phyloP scores from a whole-genome alignment of 2,329 filamentous ascomycete genomes.

The Xylaria sp. region DNA sequence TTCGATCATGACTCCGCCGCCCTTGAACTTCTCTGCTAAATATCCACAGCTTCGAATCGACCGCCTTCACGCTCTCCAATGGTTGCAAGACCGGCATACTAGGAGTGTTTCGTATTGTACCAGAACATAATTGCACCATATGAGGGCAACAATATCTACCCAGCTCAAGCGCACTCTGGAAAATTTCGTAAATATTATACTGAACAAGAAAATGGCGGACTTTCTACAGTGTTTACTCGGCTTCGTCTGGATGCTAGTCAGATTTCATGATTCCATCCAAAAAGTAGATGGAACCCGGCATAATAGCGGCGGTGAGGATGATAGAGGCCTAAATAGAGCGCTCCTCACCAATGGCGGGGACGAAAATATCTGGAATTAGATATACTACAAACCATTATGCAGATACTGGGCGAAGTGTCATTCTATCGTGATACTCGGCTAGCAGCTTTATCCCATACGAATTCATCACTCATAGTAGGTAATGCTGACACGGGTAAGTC shows the following conservation, averaged over 20 bases:
- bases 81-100: constrained; percentile 35
- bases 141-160: constrained; percentile 1
- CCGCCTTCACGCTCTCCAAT: constrained; percentile 36
- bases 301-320: constrained; percentile 51
- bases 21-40: constrained; percentile 56
- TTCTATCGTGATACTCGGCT: no score
- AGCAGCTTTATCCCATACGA: background rate
- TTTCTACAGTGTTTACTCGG: constrained; percentile 10
- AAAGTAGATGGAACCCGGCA: no score
- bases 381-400: no score
- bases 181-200: background rate
- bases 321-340: no score
- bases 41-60: constrained; percentile 52
- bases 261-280: constrained; percentile 37
- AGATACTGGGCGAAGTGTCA: no score
- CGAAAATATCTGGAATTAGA: no score
- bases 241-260: constrained; percentile 35
- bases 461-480: background rate
- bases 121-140: constrained; percentile 16
- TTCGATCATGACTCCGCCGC: constrained; percentile 66
- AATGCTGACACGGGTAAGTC: background rate
- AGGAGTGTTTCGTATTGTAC: constrained; percentile 40
- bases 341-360: no score
- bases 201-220: background rate
- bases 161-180: background rate